phyloP scores from a whole-genome alignment of 2,329 filamentous ascomycete species.

The Dactylonectria macrodidyma region DNA sequence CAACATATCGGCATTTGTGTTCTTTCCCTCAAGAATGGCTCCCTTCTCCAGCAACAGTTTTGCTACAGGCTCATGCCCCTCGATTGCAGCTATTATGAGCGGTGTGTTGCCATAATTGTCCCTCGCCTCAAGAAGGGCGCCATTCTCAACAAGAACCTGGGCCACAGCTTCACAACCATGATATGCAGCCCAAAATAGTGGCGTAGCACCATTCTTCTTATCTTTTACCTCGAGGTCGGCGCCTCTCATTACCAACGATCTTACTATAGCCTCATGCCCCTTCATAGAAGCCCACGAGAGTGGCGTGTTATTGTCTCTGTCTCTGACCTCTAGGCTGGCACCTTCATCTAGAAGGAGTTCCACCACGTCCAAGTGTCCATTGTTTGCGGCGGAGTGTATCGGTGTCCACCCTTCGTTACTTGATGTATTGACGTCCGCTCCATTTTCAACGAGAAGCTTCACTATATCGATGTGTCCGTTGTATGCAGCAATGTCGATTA shows the following conservation, averaged over 20 bases:
- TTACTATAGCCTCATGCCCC: neutral
- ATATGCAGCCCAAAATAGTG: too few species aligned
- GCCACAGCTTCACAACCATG: neutral
- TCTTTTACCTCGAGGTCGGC: too few species aligned
- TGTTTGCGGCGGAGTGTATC: too few species aligned
- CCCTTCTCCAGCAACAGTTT: neutral
- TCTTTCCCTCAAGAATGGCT: neutral
- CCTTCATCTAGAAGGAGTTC: neutral
- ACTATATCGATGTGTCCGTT: too few species aligned
- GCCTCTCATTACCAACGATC: too few species aligned
- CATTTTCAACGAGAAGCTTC: too few species aligned
- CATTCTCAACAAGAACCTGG: neutral
- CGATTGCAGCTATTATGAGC: neutral
- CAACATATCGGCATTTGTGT: too few species aligned
- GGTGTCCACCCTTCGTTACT: too few species aligned
- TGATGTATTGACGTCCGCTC: too few species aligned
- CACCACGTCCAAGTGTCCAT: neutral
- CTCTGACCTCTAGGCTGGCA: neutral
- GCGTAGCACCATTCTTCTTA: too few species aligned
- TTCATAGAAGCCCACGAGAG: neutral
- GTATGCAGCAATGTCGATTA: too few species aligned
- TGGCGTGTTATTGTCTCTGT: neutral
- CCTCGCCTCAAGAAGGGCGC: neutral
- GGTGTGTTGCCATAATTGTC: neutral
- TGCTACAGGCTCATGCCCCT: neutral